Percentiles rank a stretch among this genome's conserved stretches.
phyloP scores from a whole-genome alignment of 1,284 basidiomycete genomes.

The Cystobasidium slooffiae region DNA sequence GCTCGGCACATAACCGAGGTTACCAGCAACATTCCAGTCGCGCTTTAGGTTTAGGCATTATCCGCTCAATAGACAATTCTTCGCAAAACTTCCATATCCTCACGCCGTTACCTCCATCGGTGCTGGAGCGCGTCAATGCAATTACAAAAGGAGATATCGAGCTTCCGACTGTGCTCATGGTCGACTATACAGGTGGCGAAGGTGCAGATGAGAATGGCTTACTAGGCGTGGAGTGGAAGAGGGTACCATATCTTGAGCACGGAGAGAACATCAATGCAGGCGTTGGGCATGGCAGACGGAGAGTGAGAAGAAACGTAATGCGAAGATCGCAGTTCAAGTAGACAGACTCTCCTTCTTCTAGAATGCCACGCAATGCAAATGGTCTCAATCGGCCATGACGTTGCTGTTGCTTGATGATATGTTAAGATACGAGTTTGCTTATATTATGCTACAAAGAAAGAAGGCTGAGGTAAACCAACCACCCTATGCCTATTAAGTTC shows the following conservation, averaged over 20 bases:
- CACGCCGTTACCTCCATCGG: conserved; percentile 67
- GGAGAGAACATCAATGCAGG: conserved; percentile 62
- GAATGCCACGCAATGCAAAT: background rate
- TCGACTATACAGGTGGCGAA: conserved; percentile 67
- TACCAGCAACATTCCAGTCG: conserved; percentile 12
- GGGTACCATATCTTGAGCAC: conserved; percentile 80
- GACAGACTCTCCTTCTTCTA: background rate
- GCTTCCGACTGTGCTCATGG: conserved; percentile 81
- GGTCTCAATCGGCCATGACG: background rate
- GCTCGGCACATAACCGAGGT: conserved; percentile 2
- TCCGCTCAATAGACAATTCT: conserved; percentile 62
- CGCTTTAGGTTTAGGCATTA: conserved; percentile 72
- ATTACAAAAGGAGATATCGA: conserved; percentile 85
- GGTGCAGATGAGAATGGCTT: conserved; percentile 55
- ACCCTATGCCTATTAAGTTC: conserved; percentile 30
- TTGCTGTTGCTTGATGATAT: background rate
- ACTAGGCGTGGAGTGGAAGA: conserved; percentile 64
- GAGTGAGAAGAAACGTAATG: conserved; percentile 86
- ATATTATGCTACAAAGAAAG: conserved; percentile 2
- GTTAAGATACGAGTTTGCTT: background rate
- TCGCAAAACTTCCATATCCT: conserved; percentile 67
- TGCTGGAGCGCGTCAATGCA: conserved; percentile 61
- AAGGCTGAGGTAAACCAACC: conserved; percentile 38
- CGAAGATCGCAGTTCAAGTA: conserved; percentile 62
- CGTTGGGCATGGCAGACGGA: conserved; percentile 70